phyloP scores from a whole-genome alignment of 768 basidiomycete genomes.

The Russula vinacea region DNA sequence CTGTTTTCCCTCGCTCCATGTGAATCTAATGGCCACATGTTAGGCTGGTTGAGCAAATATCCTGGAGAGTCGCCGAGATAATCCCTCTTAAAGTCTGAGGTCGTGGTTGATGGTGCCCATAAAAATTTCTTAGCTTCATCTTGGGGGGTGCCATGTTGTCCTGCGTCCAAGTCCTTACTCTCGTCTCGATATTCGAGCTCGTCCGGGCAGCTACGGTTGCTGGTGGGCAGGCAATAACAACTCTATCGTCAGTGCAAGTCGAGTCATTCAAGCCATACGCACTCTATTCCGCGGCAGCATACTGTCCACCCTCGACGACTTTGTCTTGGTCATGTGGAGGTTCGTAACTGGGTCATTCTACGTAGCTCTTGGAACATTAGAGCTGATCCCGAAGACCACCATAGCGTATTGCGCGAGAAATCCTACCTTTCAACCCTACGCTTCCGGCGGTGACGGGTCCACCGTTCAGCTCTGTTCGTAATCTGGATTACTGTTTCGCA shows the following conservation, averaged over 20 bases:
- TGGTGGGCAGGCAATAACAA: not conserved
- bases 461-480: constrained; percentile 17
- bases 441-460: constrained; percentile 38
- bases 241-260: constrained; percentile 36
- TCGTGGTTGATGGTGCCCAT: not conserved
- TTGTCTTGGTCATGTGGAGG: constrained; percentile 56
- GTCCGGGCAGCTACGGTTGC: not conserved
- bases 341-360: not conserved
- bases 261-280: constrained; percentile 48
- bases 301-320: constrained; percentile 45
- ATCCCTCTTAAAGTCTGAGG: not conserved
- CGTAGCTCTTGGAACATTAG: not conserved
- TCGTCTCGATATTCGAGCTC: constrained; percentile 1
- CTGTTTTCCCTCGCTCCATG: not conserved
- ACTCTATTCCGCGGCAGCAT: constrained; percentile 49
- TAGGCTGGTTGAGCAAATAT: not conserved
- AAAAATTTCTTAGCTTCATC: not conserved
- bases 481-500: not conserved
- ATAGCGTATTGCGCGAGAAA: constrained; percentile 48
- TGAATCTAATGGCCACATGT: not conserved
- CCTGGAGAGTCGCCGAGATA: not conserved
- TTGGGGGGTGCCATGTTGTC: constrained; percentile 1
- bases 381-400: not conserved
- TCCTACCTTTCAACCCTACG: constrained; percentile 44
- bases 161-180: constrained; percentile 1